phyloP scores from a whole-genome alignment of 345 rosid genomes.

The Ailanthus altissimus region DNA sequence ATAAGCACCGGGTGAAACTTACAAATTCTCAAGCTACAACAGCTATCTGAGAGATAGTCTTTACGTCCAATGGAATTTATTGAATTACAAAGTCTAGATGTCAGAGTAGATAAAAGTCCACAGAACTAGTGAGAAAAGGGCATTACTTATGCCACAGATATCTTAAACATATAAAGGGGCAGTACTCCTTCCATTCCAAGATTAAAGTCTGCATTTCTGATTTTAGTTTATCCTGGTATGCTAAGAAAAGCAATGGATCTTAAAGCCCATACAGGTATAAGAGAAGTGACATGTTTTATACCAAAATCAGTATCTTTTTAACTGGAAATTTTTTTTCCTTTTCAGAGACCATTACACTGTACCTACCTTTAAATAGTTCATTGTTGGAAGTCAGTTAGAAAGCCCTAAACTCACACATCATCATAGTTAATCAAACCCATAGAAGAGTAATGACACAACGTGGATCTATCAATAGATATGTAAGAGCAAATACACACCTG shows the following conservation, averaged over 20 bases:
- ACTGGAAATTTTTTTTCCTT: not conserved
- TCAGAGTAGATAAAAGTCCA: not conserved
- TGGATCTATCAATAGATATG: constrained; percentile 3
- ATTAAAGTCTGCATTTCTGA: not conserved
- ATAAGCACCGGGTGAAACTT: constrained; percentile 12
- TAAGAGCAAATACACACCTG: constrained; percentile 46
- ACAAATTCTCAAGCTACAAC: not conserved
- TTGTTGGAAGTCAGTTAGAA: not conserved
- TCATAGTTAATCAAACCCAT: not conserved
- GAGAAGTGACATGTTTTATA: not conserved
- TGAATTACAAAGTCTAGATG: not conserved
- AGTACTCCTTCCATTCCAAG: not conserved
- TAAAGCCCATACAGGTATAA: not conserved
- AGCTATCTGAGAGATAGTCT: not conserved
- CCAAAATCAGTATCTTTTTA: not conserved
- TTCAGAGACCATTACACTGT: not conserved
- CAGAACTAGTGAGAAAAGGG: not conserved
- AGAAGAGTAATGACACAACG: not conserved
- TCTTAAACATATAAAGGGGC: not conserved
- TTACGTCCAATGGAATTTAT: not conserved
- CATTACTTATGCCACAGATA: not conserved
- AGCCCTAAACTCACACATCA: not conserved
- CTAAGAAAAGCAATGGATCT: not conserved
- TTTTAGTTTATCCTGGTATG: not conserved
- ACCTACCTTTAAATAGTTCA: not conserved